Evolutionary conservation across 306 rosid genomes (phyloP).

Genomic region (Begonia peltatifolia): DNA sequence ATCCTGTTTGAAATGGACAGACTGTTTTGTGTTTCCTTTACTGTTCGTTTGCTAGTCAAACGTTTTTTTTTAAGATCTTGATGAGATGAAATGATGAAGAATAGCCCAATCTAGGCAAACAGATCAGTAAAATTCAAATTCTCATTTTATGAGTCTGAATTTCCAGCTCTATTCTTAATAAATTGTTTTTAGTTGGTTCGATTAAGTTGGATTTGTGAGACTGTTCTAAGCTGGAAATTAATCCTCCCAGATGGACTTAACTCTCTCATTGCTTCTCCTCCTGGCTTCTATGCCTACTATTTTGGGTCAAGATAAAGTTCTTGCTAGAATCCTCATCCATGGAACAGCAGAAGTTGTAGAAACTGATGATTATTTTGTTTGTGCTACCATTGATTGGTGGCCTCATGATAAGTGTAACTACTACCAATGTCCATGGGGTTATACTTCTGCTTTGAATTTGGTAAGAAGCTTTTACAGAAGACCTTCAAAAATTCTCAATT

Average conservation of each 20-base stretch:
- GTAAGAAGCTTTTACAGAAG: constrained; percentile 19
- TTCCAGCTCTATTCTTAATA: no score
- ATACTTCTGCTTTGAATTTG: constrained; percentile 57
- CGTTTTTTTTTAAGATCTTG: no score
- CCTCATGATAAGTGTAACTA: constrained; percentile 82
- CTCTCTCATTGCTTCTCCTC: constrained; percentile 33
- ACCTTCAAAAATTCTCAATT: background rate
- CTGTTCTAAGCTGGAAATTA: no score
- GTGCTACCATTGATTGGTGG: constrained; percentile 99
- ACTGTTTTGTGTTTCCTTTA: no score
- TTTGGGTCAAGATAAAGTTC: constrained; percentile 31
- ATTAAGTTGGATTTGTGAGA: no score
- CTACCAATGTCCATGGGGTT: constrained; percentile 85
- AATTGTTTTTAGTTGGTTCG: no score
- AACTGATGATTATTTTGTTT: constrained; percentile 55
- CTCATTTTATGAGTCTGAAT: no score
- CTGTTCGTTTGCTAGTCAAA: no score
- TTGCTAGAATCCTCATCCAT: constrained; percentile 31
- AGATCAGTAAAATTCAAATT: no score
- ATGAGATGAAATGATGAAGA: no score
- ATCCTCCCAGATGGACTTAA: constrained; percentile 32
- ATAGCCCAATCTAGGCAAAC: no score
- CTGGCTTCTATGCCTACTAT: constrained; percentile 32
- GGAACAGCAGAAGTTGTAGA: constrained; percentile 39
- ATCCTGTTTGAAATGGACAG: no score